Base-by-base conservation (phyloP, 768 basidiomycete species). In the Podaxis carcinomalis region DNA sequence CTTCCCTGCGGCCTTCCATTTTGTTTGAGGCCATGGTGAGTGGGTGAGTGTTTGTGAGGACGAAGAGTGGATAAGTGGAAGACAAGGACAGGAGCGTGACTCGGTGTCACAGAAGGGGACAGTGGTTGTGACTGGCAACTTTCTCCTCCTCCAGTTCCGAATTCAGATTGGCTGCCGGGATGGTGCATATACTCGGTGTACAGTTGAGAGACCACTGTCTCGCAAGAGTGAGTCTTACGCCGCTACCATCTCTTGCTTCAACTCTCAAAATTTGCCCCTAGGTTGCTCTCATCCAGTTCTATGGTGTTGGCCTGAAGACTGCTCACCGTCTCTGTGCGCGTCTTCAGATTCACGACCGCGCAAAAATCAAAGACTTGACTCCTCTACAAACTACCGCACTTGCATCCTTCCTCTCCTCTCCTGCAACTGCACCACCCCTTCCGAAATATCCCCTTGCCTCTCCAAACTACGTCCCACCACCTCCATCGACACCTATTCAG, bases 391-490 rank as follows among this genome's bases (percentile, higher is more conserved):
- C 95, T 53, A 97, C 94, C 13, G 83, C 89, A 14, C 83, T 99
- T n/a, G 89, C 95, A 11, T 92, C 96, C 5, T 96, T 93, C 75
- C 87, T 99, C 9, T 95, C 95, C 4, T 92, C 94, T 0, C 95
- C 97, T 1, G 76, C 83, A 23, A 94, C 92, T 16, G 83, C 89
- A 2, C 78, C 86, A 0, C 79, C 84, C 10, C 81, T 90, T 2
- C 83, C 86, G 5, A 81, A 80, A 39, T 82, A 86, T 64, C 88
- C 88, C 11, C 83, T 93, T 36, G 90, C 92, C 1, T 65, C 78
- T 2, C 77, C 80, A 11, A 64, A 75, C 53, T 88, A 80, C 70
- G 72, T 74, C 40, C 80, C 84, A 23, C 81, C 76, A 16, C 78
- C 79, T 51, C 73, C 77, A n/a, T 77, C 70, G 57, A 72, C 71